Percentiles rank a stretch among this genome's conserved stretches.
Evolutionary conservation across 805 yeast genomes (phyloP).

Genomic region (Zygotorulaspora florentina): DNA sequence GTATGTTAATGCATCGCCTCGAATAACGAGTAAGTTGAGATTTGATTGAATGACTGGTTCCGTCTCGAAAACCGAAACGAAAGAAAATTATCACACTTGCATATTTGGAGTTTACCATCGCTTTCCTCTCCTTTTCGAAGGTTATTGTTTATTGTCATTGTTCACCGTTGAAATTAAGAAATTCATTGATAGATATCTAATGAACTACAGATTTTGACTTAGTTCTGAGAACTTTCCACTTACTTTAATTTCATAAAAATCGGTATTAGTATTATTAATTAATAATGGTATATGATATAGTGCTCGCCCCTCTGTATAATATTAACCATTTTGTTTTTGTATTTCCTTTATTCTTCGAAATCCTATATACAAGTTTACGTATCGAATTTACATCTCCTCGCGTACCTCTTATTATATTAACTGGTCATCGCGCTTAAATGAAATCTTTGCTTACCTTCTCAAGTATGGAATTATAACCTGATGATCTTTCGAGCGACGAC

Average conservation of each 20-base stretch:
- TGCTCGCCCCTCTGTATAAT: background rate
- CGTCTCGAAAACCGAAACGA: background rate
- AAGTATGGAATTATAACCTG: constrained; percentile 28
- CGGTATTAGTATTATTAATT: background rate
- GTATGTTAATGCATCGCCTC: constrained; percentile 16
- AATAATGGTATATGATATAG: constrained; percentile 1
- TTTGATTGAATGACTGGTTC: constrained; percentile 13
- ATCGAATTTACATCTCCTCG: background rate
- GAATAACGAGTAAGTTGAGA: constrained; percentile 20
- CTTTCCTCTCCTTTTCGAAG: background rate
- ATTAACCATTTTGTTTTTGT: background rate
- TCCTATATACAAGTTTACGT: background rate
- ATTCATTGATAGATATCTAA: background rate
- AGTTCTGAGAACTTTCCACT: background rate
- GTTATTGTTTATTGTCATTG: background rate
- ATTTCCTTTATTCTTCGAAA: background rate
- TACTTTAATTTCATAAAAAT: background rate
- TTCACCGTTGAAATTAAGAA: background rate
- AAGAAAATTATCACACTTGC: constrained; percentile 1
- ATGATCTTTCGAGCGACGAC: constrained; percentile 49
- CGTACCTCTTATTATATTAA: background rate
- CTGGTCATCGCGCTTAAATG: constrained; percentile 1
- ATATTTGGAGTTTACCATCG: background rate
- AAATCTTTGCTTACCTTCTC: constrained; percentile 19
- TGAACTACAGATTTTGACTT: background rate